A percentile compares a stretch with the other conserved stretches of the same genome.
phyloP scores from a whole-genome alignment of 176 grass and related monocot species.

The Lolium perenne region DNA sequence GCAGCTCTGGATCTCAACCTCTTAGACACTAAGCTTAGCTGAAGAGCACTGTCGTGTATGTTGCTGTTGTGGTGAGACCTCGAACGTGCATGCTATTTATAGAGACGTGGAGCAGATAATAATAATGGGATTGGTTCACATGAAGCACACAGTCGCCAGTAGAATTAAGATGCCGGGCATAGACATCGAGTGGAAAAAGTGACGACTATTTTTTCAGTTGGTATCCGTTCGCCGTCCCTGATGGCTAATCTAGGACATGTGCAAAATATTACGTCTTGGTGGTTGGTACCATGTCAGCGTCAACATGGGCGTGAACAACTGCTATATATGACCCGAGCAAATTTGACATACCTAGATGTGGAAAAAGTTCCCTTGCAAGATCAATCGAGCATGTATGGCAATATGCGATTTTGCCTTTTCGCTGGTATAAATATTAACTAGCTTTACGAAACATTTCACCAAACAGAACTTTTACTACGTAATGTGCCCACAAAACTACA shows the following conservation, averaged over 20 bases:
- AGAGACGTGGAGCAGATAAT: not conserved
- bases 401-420: not conserved
- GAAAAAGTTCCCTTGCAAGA: not conserved
- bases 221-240: not conserved
- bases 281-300: not conserved
- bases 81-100: not conserved
- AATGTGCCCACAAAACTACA: not conserved
- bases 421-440: not conserved
- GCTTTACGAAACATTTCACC: not conserved
- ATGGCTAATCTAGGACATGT: not conserved
- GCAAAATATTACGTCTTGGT: not conserved
- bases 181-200: not conserved
- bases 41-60: not conserved
- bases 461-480: not conserved
- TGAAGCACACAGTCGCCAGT: not conserved
- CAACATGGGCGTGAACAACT: not conserved
- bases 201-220: not conserved
- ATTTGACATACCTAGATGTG: not conserved
- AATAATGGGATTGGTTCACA: not conserved
- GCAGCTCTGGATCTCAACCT: not conserved
- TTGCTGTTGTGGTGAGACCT: not conserved
- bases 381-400: not conserved
- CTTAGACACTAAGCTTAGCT: too few species aligned
- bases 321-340: not conserved
- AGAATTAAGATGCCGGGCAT: not conserved